These are phyloP conservation scores for Protomyces arabidopsidicola DNA, from an alignment of 1,139 yeast species.

Conservation along the genomic window DNA sequence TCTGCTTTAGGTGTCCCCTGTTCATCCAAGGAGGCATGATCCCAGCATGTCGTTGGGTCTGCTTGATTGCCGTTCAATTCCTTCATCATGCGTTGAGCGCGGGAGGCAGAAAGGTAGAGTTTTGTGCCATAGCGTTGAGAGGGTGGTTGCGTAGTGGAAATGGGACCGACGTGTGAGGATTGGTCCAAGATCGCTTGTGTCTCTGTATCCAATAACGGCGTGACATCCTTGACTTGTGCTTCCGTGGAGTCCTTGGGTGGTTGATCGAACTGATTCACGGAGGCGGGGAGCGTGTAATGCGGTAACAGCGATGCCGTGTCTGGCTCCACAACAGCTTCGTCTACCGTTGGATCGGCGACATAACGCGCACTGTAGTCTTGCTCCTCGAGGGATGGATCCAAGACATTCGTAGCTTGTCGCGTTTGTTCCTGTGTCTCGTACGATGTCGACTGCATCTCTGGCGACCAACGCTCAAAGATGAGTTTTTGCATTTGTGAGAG, in stretches of 20 bases:
- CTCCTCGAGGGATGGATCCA: slow-evolving; percentile 1
- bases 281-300: not conserved
- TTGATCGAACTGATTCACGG: not conserved
- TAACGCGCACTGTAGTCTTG: not conserved
- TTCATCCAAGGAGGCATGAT: not conserved
- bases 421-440: slow-evolving; percentile 3
- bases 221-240: not conserved
- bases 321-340: not conserved
- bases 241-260: not conserved
- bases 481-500: slow-evolving; percentile 27
- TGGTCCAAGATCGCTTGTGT: no score
- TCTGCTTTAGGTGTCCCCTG: not conserved
- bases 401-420: not conserved
- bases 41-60: slow-evolving; percentile 3
- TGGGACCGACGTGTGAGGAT: no score
- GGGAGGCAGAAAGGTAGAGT: not conserved
- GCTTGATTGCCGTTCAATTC: not conserved
- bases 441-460: not conserved
- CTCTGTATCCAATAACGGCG: no score
- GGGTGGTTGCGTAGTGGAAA: no score
- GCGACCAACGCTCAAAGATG: slow-evolving; percentile 10
- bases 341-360: not conserved
- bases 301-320: not conserved
- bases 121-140: not conserved
- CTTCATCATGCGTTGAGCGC: not conserved